A percentile compares a stretch with the other conserved stretches of the same genome.
Evolutionary conservation across 1,139 yeast genomes (phyloP).

Genomic region (Blastobotrys ciferrii): DNA sequence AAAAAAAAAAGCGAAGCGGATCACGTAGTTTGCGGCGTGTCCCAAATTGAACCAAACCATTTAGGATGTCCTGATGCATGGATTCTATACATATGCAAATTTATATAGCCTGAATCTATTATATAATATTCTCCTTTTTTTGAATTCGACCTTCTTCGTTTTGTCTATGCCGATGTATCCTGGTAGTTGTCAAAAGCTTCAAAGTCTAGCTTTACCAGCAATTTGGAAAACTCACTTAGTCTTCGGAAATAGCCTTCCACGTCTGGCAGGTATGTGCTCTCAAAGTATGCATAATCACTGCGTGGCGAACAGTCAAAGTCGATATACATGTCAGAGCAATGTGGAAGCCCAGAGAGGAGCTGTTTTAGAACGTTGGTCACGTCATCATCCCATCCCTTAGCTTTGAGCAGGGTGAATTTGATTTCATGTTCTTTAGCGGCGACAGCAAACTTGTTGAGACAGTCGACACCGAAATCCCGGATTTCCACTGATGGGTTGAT

Average conservation of each 20-base stretch:
- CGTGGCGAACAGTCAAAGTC: conserved; percentile 5
- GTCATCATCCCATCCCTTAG: conserved; percentile 7
- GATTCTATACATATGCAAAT: too few relatives aligned
- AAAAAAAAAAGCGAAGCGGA: too few relatives aligned
- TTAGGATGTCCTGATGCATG: neutral
- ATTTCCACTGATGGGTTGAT: conserved; percentile 6
- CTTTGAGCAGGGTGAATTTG: conserved; percentile 1
- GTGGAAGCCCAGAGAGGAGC: neutral
- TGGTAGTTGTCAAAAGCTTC: neutral
- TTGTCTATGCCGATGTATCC: neutral
- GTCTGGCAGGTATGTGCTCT: conserved; percentile 1
- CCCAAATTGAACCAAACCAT: neutral
- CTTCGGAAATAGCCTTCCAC: conserved; percentile 4
- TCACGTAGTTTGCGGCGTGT: too few relatives aligned
- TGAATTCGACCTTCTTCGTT: too few relatives aligned
- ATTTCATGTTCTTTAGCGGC: conserved; percentile 5
- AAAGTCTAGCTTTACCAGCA: conserved; percentile 3
- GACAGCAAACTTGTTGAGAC: neutral
- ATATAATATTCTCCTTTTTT: too few relatives aligned
- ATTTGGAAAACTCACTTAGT: conserved; percentile 1
- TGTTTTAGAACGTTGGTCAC: conserved; percentile 2
- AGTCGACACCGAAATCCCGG: neutral
- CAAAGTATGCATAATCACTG: conserved; percentile 3
- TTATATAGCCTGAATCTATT: too few relatives aligned
- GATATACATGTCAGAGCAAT: conserved; percentile 1